Conservation (phyloP, 176 grass and related monocot species). For the Dactylis glomerata region DNA sequence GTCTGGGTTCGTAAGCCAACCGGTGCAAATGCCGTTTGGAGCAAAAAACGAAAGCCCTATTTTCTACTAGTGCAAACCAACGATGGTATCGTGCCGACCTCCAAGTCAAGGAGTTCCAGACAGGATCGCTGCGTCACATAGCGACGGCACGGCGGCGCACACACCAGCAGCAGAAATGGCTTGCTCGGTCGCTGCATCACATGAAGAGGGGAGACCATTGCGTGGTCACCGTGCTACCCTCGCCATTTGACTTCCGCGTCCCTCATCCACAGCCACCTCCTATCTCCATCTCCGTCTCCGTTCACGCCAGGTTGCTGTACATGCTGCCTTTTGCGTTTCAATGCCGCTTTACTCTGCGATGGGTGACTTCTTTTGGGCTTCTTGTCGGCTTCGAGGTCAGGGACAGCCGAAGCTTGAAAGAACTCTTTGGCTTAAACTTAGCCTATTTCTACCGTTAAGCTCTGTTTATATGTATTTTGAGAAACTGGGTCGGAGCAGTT, state of each 20-base stretch:
- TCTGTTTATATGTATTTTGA: too few species aligned
- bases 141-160: neutral
- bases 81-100: neutral
- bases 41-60: too few species aligned
- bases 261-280: too few species aligned
- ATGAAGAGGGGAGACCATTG: neutral
- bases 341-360: constrained; percentile 21
- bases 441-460: too few species aligned
- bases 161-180: neutral
- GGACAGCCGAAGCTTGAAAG: too few species aligned
- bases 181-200: neutral
- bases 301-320: neutral
- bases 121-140: neutral
- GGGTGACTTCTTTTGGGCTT: too few species aligned
- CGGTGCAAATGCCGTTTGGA: too few species aligned
- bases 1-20: too few species aligned
- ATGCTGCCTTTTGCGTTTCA: constrained; percentile 26
- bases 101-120: constrained; percentile 21
- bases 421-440: too few species aligned
- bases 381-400: too few species aligned
- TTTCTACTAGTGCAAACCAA: too few species aligned
- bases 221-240: neutral
- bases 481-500: too few species aligned
- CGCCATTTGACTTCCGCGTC: neutral
- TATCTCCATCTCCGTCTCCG: neutral